phyloP scores from a whole-genome alignment of 179 eudicot genomes.

The Silene coronaria region DNA sequence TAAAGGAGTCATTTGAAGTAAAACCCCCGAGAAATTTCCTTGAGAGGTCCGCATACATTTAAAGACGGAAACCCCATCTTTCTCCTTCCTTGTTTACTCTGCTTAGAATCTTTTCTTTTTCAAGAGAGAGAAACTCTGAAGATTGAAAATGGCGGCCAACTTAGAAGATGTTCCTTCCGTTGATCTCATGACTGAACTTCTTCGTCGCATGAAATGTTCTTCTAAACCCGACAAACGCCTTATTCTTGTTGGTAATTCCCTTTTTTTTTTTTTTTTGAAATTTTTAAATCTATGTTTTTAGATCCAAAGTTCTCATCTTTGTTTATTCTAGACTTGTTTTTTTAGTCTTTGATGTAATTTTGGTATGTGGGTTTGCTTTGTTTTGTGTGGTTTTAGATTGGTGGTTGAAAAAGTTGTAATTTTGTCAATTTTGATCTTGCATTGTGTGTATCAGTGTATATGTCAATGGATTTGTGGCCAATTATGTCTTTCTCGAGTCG shows the following conservation, averaged over 20 bases:
- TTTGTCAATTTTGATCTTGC: neutral
- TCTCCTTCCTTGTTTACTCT: neutral
- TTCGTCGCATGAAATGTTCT: constrained; percentile 90
- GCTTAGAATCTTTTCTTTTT: neutral
- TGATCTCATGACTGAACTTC: constrained; percentile 79
- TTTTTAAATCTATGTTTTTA: neutral
- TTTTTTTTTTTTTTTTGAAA: neutral
- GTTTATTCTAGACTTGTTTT: neutral
- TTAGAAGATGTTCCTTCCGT: constrained; percentile 66
- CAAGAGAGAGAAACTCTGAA: neutral
- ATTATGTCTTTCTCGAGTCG: neutral
- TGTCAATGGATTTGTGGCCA: neutral
- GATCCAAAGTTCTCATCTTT: constrained; percentile 12
- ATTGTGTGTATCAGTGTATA: neutral
- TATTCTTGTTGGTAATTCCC: constrained; percentile 47
- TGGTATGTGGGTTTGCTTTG: neutral
- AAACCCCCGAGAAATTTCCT: neutral
- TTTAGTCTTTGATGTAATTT: neutral
- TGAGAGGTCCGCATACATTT: constrained; percentile 3
- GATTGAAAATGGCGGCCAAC: constrained; percentile 32
- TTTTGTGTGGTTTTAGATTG: constrained; percentile 1
- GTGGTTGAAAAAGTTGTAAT: neutral
- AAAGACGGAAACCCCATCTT: neutral
- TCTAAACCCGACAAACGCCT: constrained; percentile 85
- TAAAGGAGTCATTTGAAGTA: neutral